These are phyloP conservation scores for Hyphopichia pseudoburtonii DNA, from an alignment of 1,139 yeast genomes.

Conservation along the genomic window DNA sequence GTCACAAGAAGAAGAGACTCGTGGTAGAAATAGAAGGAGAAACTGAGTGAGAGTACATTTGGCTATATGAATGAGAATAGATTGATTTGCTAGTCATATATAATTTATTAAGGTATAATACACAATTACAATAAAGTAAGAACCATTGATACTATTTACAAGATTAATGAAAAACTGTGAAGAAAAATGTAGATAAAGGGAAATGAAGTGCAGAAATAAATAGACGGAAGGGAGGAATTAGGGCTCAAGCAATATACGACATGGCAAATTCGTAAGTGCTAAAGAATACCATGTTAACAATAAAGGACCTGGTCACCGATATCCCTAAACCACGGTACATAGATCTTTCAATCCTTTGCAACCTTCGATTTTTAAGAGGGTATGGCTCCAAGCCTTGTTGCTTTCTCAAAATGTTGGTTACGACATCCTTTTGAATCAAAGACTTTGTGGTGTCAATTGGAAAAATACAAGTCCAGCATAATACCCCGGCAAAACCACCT, in stretches of 20 bases:
- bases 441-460: constrained; percentile 83
- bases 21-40: constrained; percentile 4
- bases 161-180: constrained; percentile 1
- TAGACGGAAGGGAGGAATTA: constrained; percentile 2
- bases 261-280: constrained; percentile 67
- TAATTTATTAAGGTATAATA: background rate
- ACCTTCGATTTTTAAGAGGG: constrained; percentile 28
- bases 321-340: constrained; percentile 80
- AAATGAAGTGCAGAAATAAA: background rate
- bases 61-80: too few species aligned
- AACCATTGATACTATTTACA: constrained; percentile 3
- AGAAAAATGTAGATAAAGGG: too few species aligned
- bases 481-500: constrained; percentile 78
- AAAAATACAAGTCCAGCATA: constrained; percentile 72
- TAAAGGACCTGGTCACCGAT: constrained; percentile 65
- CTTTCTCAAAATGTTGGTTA: constrained; percentile 59
- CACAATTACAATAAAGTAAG: background rate
- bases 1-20: constrained; percentile 4
- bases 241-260: constrained; percentile 41
- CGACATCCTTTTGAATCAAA: constrained; percentile 70
- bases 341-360: constrained; percentile 39
- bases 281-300: constrained; percentile 76
- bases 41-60: too few species aligned
- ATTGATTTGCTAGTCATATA: too few species aligned
- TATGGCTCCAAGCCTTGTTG: constrained; percentile 43